phyloP scores from a whole-genome alignment of 2,329 filamentous ascomycete genomes.

The Colletotrichum magnum region DNA sequence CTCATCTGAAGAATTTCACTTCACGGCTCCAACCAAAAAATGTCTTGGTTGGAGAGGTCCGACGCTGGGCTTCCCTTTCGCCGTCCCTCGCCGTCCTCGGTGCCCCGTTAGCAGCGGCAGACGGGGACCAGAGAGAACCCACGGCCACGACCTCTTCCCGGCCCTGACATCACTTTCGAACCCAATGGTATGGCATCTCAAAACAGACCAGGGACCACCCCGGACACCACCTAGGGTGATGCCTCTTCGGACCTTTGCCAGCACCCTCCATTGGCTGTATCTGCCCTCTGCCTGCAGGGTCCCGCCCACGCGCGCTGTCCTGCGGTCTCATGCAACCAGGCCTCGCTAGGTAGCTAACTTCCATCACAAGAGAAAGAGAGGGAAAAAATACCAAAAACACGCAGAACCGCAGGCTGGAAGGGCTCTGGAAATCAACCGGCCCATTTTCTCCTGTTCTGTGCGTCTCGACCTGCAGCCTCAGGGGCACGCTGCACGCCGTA shows the following conservation, averaged over 20 bases:
- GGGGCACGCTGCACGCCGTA: conserved; percentile 20
- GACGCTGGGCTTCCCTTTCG: neutral
- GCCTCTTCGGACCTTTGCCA: conserved; percentile 27
- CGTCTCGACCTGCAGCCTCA: conserved; percentile 30
- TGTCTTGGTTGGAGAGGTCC: conserved; percentile 21
- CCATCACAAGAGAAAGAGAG: neutral
- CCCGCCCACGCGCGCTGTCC: conserved; percentile 34
- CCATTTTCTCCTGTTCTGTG: conserved; percentile 32
- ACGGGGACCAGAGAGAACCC: conserved; percentile 1
- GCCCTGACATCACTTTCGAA: conserved; percentile 36
- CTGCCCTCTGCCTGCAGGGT: conserved; percentile 37
- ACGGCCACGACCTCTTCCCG: conserved; percentile 10
- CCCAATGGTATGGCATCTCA: conserved; percentile 38
- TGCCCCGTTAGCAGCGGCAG: conserved; percentile 17
- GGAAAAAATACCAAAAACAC: neutral
- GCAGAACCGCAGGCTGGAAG: neutral
- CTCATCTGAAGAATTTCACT: conserved; percentile 37
- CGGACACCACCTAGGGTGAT: conserved; percentile 19
- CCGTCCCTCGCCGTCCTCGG: conserved; percentile 1
- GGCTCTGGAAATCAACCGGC: neutral
- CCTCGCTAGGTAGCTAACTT: neutral
- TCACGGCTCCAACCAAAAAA: conserved; percentile 1
- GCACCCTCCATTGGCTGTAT: conserved; percentile 24
- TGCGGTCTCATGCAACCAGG: conserved; percentile 34
- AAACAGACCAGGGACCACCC: conserved; percentile 30